These are phyloP conservation scores for Leucocoprinus leucothites DNA, from an alignment of 768 basidiomycete genomes.

Conservation along the genomic window DNA sequence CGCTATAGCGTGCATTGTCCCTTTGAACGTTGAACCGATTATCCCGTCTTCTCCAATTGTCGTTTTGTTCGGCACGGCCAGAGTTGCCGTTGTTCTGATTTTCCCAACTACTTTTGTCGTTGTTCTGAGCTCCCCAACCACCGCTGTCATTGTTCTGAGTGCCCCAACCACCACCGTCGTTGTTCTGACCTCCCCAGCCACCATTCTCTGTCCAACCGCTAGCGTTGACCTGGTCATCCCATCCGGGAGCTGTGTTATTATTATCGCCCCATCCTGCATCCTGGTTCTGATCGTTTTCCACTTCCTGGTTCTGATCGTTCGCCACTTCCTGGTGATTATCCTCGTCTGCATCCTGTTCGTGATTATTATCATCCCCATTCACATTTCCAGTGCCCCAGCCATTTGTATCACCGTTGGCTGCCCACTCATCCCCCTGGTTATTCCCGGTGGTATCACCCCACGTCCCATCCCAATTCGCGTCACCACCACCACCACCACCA, in stretches of 20 bases:
- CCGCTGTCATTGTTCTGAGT: constrained; percentile 7
- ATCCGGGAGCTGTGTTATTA: neutral
- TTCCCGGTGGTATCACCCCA: neutral
- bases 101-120: constrained; percentile 14
- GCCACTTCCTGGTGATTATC: neutral
- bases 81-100: constrained; percentile 5
- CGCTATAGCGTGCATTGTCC: neutral
- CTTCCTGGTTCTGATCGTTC: neutral
- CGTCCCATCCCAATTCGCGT: neutral
- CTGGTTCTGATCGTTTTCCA: neutral
- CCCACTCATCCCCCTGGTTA: neutral
- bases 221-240: neutral
- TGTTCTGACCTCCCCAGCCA: neutral
- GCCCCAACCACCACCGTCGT: neutral
- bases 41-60: too few relatives aligned
- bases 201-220: neutral
- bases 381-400: neutral
- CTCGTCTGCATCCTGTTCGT: neutral
- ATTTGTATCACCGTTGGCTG: neutral
- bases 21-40: neutral
- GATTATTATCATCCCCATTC: neutral
- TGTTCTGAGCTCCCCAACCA: neutral
- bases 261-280: neutral
- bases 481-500: too few relatives aligned
- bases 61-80: neutral